Evolutionary conservation across 23 red algal genomes (phyloP).

Genomic region (Pyropia haitanensis): DNA sequence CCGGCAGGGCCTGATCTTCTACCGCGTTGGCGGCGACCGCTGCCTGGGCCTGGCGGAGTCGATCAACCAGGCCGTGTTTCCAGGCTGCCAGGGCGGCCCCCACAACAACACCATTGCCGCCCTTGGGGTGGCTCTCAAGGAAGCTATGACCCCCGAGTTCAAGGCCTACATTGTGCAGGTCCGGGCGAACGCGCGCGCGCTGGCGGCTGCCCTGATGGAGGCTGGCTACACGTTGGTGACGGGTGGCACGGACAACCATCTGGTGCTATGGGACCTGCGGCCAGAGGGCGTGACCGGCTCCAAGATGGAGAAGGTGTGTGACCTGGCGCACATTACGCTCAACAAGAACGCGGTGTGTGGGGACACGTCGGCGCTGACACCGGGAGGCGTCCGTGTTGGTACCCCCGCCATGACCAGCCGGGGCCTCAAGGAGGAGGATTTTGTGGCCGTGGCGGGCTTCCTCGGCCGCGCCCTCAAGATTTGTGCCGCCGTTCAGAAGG

Average conservation of each 20-base stretch:
- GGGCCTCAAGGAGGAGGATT: constrained; percentile 66
- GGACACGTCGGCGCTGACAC: constrained; percentile 77
- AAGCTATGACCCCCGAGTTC: constrained; percentile 86
- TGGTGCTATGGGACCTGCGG: constrained; percentile 93
- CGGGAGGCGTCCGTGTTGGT: constrained; percentile 90
- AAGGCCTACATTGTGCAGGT: constrained; percentile 61
- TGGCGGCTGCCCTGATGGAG: constrained; percentile 54
- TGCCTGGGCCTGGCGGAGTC: constrained; percentile 41
- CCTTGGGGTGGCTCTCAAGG: constrained; percentile 71
- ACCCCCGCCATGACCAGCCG: constrained; percentile 90
- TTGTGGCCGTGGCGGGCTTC: constrained; percentile 72
- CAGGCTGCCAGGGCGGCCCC: constrained; percentile 91
- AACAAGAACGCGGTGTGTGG: constrained; percentile 98
- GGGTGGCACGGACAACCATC: constrained; percentile 97
- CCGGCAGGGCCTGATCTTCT: constrained; percentile 93
- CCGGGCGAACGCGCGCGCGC: constrained; percentile 56
- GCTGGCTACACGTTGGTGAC: constrained; percentile 85
- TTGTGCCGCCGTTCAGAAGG: constrained; percentile 56
- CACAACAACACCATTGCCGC: constrained; percentile 99
- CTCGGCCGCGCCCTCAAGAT: constrained; percentile 68
- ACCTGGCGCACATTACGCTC: constrained; percentile 82
- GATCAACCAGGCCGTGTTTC: constrained; percentile 96
- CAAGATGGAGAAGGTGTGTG: constrained; percentile 91
- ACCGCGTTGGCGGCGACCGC: constrained; percentile 35
- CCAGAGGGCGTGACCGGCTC: constrained; percentile 58